Evolutionary conservation across 1,139 yeast species (phyloP), one percentile per base, ranked within the genome.

Genomic region (Yamadazyma mexicana): DNA sequence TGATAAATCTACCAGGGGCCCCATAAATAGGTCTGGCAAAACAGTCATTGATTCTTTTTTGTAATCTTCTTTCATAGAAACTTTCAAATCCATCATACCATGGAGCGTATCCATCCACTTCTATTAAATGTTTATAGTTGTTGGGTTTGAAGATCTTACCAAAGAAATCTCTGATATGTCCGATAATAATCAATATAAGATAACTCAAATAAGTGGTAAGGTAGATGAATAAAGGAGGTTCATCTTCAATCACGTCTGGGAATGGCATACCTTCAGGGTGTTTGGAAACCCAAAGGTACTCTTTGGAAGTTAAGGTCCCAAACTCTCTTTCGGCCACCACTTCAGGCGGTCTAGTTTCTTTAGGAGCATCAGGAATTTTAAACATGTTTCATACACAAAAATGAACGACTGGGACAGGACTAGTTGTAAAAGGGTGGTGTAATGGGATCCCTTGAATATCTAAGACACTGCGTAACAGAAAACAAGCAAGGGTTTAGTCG

Each of bases 11-110:
- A 17, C 99, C 99, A 1, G 99, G 98, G 24, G 92, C 98, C 31
- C 98, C 98, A 44, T 87, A 86, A 24, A 95, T 87, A 26, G 97
- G 97, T 59, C 97, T 81, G 4, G 95, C 88, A 64, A 92, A 92
- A 62, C 97, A 89, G 62, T 92, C 98, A 56, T 87, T 96, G 48
- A 92, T 79, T 64, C 96, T 85, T 49, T 77, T 79, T 60, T 94
- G 91, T 72, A 92, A 76, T 54, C 98, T 81, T 56, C 99, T 83
- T 33, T 91, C 85, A 61, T 91, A 92, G 59, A 92, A 94, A 51
- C 87, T 81, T 62, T 92, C 99, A 60, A 92, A 91, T 35, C 89
- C 94, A 34, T 94, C 87, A 54, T 85, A 87, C 85, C 96, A 84
- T 29, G 99, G 98, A 25, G 98, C 98, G 56, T 87, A 83, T 1